Evolutionary conservation across 345 rosid species (phyloP), one percentile per base, ranked within the genome.

Genomic region (Acer saccharum): DNA sequence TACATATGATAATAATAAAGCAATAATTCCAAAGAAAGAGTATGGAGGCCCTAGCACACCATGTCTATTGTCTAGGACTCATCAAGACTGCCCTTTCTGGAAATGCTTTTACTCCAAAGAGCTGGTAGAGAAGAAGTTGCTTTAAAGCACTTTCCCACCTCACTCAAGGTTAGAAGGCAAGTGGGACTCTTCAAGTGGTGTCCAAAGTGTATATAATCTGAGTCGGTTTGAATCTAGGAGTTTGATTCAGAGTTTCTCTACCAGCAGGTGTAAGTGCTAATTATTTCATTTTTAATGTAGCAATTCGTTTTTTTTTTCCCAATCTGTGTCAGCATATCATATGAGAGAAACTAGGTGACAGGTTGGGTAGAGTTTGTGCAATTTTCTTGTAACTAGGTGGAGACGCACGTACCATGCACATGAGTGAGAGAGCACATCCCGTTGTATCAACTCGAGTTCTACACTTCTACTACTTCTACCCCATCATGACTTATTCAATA

Each of bases 271-370:
- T 46, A 57, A n/a, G 71, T 41, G 69, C 68, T 7, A 48, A 76
- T 66, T 75, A 54, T 65, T 75, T 67, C 16, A 76, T 67, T 76
- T 54, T 39, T 65, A 60, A 67, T 67, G 66, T 76, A 35, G 78
- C 71, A 4, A 75, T 32, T 52, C 10, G 78, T 29, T 65, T 27
- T 65, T 27, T 10, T 52, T 6, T 13, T 21, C 14, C 10, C 46
- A 11, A 57, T 35, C 39, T 18, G 63, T 74, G 14, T 74, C 20
- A 29, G 50, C 39, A 32, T 48, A 29, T 21, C 16, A 10, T 43
- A 29, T 16, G 5, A 63, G 58, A 48, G 4, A 44, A 20, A 23
- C 11, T 54, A 17, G 69, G 69, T 20, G 58, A 17, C 41, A 21
- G 14, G 21, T 16, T 14, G 58, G 3, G 4, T 14, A 32, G 8